Base-by-base conservation (phyloP, 306 rosid genomes). In the Pterocarpus macrocarpus region DNA sequence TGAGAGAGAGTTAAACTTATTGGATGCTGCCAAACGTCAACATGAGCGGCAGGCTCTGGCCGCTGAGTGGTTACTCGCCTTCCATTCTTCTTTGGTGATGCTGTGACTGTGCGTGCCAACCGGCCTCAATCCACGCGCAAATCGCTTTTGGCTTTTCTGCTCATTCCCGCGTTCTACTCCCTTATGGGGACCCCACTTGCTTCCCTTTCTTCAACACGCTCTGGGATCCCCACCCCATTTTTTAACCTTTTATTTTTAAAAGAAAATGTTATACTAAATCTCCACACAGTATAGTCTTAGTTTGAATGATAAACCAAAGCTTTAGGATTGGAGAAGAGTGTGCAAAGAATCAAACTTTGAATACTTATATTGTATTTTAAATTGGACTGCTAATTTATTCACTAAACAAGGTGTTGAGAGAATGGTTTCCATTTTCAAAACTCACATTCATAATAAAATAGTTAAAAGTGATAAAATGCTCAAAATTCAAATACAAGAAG, bases 91-190 rank as follows among this genome's bases (percentile, higher is more conserved):
- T 22, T 38, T 5, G 41, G 41, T 38, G 41, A 1, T 38, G 41
- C 28, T 22, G 28, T 22, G 28, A 22, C 41, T 43, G 4, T 75
- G 45, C 58, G 14, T 68, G 62, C 62, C 67, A 76, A 39, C 43
- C 86, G 70, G n/a, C 74, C 75, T 56, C 69, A 64, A 13, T 52
- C 8, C 9, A 82, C 81, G 76, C 87, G 84, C 56, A 22, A 73
- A 13, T 69, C 15, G 5, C 35, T 3, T 63, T 79, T 61, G 68
- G 39, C 80, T 44, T 56, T 81, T 66, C 9, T 10, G 4, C 43
- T 50, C 64, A 44, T 82, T 78, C 62, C 71, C 79, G 75, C 84
- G 61, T 78, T 63, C 43, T 5, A 11, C 82, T 45, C 79, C 4
- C 5, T 63, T 8, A 6, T 38, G 0, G 7, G 30, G 77, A 73